phyloP scores from a whole-genome alignment of 108 stramenopile species.

The Nitzschia putrida region DNA sequence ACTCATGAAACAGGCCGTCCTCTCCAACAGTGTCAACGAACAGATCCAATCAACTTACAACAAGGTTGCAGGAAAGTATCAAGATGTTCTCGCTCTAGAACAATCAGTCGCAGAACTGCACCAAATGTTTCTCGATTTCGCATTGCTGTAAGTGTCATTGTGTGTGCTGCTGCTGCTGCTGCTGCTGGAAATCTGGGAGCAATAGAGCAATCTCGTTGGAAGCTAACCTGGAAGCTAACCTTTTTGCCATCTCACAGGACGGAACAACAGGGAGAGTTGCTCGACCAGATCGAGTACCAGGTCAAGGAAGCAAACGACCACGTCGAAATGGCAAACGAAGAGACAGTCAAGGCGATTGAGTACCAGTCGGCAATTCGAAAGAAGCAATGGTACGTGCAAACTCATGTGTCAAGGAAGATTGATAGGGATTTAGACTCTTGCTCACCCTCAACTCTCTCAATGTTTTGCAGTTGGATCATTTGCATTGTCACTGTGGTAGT shows the following conservation, averaged over 20 bases:
- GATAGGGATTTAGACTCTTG: neutral
- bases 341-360: conserved; percentile 89
- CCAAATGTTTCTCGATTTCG: conserved; percentile 99
- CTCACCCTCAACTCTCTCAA: neutral
- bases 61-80: conserved; percentile 96
- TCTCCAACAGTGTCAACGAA: conserved; percentile 90
- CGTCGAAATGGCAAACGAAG: conserved; percentile 92
- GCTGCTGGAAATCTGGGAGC: neutral
- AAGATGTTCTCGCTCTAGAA: conserved; percentile 97
- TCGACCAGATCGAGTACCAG: conserved; percentile 98
- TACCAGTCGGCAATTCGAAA: conserved; percentile 90
- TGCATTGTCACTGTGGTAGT: neutral
- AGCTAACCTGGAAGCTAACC: no score
- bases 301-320: conserved; percentile 93
- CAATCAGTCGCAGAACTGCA: conserved; percentile 94
- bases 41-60: conserved; percentile 83
- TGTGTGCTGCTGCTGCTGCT: neutral
- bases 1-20: conserved; percentile 74
- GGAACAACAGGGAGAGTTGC: conserved; percentile 98
- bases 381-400: conserved; percentile 78
- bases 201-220: no score
- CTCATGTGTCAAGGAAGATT: neutral
- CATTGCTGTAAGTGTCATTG: conserved; percentile 55
- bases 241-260: conserved; percentile 33
- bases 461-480: conserved; percentile 2